Conservation (phyloP, 768 basidiomycete genomes). For the Agaricus bisporus region DNA sequence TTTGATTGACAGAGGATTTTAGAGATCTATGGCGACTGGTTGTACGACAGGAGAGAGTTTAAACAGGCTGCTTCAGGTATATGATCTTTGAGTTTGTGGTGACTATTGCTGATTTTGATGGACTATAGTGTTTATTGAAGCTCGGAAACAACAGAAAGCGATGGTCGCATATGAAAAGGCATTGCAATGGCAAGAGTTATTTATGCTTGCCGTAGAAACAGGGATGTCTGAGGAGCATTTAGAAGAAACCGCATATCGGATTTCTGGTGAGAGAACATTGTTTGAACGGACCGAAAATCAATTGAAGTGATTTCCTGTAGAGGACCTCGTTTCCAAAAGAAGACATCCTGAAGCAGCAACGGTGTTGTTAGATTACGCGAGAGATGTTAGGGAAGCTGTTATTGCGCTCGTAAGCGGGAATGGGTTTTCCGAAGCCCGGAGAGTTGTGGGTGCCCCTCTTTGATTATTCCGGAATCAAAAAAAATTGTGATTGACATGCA, state of each 20-base stretch:
- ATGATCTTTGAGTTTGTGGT: slow-evolving; percentile 10
- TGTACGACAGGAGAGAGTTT: slow-evolving; percentile 83
- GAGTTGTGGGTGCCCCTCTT: slow-evolving; percentile 48
- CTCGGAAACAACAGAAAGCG: slow-evolving; percentile 58
- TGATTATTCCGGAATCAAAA: background rate
- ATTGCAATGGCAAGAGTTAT: slow-evolving; percentile 87
- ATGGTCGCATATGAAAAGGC: slow-evolving; percentile 87
- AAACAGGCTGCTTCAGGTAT: slow-evolving; percentile 76
- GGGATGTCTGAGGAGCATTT: slow-evolving; percentile 50
- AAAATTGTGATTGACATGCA: background rate
- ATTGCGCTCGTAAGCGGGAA: slow-evolving; percentile 75
- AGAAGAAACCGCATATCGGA: slow-evolving; percentile 60
- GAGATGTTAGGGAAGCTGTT: slow-evolving; percentile 73
- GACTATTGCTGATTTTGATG: background rate
- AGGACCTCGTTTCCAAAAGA: slow-evolving; percentile 78
- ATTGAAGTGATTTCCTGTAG: slow-evolving; percentile 32
- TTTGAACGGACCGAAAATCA: background rate
- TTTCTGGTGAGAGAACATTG: slow-evolving; percentile 56
- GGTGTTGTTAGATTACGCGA: slow-evolving; percentile 78
- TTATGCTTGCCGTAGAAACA: slow-evolving; percentile 63
- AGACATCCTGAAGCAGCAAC: slow-evolving; percentile 74
- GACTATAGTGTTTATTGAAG: slow-evolving; percentile 60
- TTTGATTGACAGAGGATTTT: slow-evolving; percentile 46
- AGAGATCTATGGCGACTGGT: slow-evolving; percentile 77
- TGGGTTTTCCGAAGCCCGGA: slow-evolving; percentile 81